Conservation (phyloP, 352 stramenopile genomes). For the Lagenidium giganteum region DNA sequence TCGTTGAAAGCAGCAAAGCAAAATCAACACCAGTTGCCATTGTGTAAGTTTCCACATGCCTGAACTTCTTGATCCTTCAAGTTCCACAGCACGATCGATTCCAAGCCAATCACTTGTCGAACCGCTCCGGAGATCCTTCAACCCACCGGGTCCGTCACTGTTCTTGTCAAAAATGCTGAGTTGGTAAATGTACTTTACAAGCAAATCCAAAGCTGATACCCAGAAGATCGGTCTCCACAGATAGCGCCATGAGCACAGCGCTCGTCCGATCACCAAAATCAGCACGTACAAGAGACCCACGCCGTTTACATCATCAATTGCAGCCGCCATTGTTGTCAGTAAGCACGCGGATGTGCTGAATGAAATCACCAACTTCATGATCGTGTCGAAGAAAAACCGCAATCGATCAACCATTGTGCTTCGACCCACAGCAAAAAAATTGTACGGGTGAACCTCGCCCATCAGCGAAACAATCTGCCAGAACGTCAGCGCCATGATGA, state of each 20-base stretch:
- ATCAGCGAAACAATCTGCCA: conserved; percentile 72
- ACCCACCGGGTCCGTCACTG: conserved; percentile 8
- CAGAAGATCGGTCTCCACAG: conserved; percentile 64
- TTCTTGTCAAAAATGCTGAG: conserved; percentile 41
- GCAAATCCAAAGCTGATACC: conserved; percentile 37
- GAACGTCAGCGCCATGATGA: conserved; percentile 60
- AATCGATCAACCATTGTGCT: conserved; percentile 34
- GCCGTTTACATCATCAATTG: conserved; percentile 47
- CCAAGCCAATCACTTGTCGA: conserved; percentile 49
- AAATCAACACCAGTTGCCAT: conserved; percentile 45
- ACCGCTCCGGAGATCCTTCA: conserved; percentile 30
- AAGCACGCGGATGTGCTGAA: conserved; percentile 55
- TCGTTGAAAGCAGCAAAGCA: conserved; percentile 53
- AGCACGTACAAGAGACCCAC: conserved; percentile 50
- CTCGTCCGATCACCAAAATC: conserved; percentile 33
- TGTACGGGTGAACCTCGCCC: conserved; percentile 42
- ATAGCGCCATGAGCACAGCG: conserved; percentile 41
- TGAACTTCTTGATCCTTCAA: conserved; percentile 24
- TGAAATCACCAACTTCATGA: conserved; percentile 48
- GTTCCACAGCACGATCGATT: conserved; percentile 41
- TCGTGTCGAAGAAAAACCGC: conserved; percentile 37
- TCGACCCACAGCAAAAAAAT: conserved; percentile 45
- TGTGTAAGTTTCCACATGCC: conserved; percentile 43
- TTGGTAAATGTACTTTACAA: conserved; percentile 60
- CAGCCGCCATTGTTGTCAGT: conserved; percentile 50